Percentiles rank a stretch among this genome's conserved stretches.
Evolutionary conservation across 1,284 basidiomycete species (phyloP).

Genomic region (Prillingera fragicola): DNA sequence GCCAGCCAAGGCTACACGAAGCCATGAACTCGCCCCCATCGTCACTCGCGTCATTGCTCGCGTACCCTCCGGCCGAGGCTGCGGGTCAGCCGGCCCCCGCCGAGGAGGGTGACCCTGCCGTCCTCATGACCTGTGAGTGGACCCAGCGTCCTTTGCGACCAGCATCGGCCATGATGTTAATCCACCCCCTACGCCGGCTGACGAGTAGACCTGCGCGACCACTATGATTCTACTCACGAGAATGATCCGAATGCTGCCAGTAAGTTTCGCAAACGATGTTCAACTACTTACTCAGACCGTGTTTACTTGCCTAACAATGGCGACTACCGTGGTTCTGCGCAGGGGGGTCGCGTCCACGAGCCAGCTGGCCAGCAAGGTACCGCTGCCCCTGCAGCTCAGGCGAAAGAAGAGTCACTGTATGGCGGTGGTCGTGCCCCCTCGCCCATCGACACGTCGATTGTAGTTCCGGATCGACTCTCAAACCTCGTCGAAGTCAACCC

Average conservation of each 20-base stretch:
- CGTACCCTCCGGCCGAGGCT: not conserved
- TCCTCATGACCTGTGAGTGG: slow-evolving; percentile 18
- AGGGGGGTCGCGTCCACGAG: too few relatives aligned
- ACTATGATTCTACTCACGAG: slow-evolving; percentile 1
- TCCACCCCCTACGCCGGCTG: not conserved
- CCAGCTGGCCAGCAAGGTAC: not conserved
- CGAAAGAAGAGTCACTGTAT: not conserved
- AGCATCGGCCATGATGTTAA: not conserved
- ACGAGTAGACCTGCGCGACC: slow-evolving; percentile 11
- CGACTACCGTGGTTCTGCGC: too few relatives aligned
- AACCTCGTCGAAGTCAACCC: too few relatives aligned
- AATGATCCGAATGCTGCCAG: too few relatives aligned
- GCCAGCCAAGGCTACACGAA: not conserved
- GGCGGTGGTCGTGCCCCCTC: slow-evolving; percentile 5
- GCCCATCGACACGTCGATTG: slow-evolving; percentile 17
- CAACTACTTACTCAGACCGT: too few relatives aligned
- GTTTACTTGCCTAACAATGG: not conserved
- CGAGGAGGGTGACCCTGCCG: slow-evolving; percentile 2
- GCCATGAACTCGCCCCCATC: slow-evolving; percentile 10
- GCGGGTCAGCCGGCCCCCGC: not conserved
- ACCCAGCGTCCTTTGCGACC: not conserved
- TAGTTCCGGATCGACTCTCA: too few relatives aligned
- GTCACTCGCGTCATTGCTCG: slow-evolving; percentile 3
- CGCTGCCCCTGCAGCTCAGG: not conserved
- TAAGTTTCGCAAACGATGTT: too few relatives aligned